Evolutionary conservation across 148 eudicot species (phyloP), one percentile per base, ranked within the genome.

Genomic region (Pharnaceum exiguum): DNA sequence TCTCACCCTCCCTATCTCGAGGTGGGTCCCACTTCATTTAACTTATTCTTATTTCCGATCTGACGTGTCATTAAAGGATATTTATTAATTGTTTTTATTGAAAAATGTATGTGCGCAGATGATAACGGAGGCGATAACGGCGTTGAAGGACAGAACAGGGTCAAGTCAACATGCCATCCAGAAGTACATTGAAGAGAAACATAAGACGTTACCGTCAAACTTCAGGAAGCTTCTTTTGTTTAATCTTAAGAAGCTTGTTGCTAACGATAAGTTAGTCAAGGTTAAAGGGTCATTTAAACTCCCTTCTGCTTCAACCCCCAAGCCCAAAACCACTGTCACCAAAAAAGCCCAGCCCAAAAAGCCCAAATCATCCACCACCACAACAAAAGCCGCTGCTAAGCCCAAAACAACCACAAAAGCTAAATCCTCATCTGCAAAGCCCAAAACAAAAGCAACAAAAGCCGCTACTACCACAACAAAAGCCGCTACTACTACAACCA

Each of bases 111-210:
- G n/a, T n/a, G n/a, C 46, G 43, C 36, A 81, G 86, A 81, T 81
- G 86, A 60, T 77, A 2, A 62, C 11, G 5, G 80, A 78, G 7
- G 86, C 86, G 17, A 72, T 81, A 15, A 60, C 69, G 49, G 68
- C 85, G 1, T 66, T 82, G 73, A 85, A 85, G 67, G 93, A 85
- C 65, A 70, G 53, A 19, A 82, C 26, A 16, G 93, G 93, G 7
- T 85, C 93, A 19, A 85, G 87, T 38, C 87, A 79, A 36, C 55
- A 74, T 22, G 93, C 93, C 37, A 75, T 85, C 12, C 63, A 60
- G 35, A 85, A 82, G 47, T 85, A 72, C 62, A 51, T 75, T 15
- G 87, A 82, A 33, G 87, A 82, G 46, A 85, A 85, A 62, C 73
- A 85, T 5, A 79, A 77, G 69, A 29, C 66, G 13, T 55, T 85